Conservation (phyloP, 805 yeast species). For the Cyberlindnera mississippiensis region DNA sequence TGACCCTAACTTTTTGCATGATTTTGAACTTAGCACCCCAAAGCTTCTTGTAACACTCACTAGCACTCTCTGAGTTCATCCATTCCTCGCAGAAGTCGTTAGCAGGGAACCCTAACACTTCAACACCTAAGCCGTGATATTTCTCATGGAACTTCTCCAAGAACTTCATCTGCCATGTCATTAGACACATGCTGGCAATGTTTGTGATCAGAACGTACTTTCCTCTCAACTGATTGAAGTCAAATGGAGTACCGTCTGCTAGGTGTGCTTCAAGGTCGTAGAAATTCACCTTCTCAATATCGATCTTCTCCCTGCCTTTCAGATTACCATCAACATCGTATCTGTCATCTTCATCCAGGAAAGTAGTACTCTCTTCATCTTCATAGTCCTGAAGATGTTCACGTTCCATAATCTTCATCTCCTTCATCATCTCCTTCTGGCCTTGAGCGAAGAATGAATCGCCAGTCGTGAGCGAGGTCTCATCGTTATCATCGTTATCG, state of each 20-base stretch:
- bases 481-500: neutral
- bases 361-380: too few relatives aligned
- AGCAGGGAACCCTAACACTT: conserved; percentile 83
- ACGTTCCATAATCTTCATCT: neutral
- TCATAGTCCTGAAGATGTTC: neutral
- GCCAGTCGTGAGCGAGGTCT: neutral
- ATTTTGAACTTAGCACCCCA: conserved; percentile 71
- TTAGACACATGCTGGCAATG: conserved; percentile 82
- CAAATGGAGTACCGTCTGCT: conserved; percentile 51
- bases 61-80: conserved; percentile 65
- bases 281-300: conserved; percentile 32
- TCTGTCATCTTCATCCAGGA: too few relatives aligned
- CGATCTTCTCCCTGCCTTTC: neutral
- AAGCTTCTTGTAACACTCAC: conserved; percentile 68
- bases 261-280: conserved; percentile 63
- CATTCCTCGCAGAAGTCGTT: conserved; percentile 76
- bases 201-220: conserved; percentile 82
- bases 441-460: neutral
- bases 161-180: conserved; percentile 73
- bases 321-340: neutral
- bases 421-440: neutral
- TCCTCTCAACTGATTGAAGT: conserved; percentile 61
- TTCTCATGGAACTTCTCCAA: conserved; percentile 64
- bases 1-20: conserved; percentile 68
- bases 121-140: conserved; percentile 59